These are phyloP conservation scores for Solanum habrochaites DNA, from an alignment of 257 asterid genomes.

Conservation along the genomic window DNA sequence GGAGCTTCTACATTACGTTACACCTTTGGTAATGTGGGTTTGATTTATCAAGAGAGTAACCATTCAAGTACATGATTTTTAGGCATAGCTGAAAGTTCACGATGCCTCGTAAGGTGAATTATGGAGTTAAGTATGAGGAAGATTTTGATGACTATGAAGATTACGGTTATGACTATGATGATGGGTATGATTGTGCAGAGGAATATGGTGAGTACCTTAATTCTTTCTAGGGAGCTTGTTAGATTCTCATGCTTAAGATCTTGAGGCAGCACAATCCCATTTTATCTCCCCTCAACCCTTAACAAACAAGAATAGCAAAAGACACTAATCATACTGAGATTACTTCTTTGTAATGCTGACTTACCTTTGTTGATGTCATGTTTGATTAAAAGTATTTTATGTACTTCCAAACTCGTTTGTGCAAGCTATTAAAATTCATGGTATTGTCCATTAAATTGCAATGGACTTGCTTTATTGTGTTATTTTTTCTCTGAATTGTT, in stretches of 20 bases:
- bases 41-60: not conserved
- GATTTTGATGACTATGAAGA: conserved; percentile 39
- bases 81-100: conserved; percentile 19
- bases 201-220: conserved; percentile 31
- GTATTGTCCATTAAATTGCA: not conserved
- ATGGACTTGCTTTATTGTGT: not conserved
- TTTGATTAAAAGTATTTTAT: not conserved
- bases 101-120: conserved; percentile 76
- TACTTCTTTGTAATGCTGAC: not conserved
- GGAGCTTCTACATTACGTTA: not conserved
- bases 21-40: not conserved
- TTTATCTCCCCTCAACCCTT: not conserved
- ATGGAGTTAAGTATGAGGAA: conserved; percentile 38
- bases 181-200: conserved; percentile 28
- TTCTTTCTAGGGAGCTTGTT: not conserved
- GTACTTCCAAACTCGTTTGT: not conserved
- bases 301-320: not conserved
- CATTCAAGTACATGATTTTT: not conserved
- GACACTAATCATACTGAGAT: not conserved
- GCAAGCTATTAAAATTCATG: not conserved
- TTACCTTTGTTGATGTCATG: not conserved
- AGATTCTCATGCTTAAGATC: not conserved
- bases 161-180: conserved; percentile 38
- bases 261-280: not conserved
- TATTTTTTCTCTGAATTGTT: not conserved